Conservation (phyloP, 345 rosid species). For the Acer yangbiense region DNA sequence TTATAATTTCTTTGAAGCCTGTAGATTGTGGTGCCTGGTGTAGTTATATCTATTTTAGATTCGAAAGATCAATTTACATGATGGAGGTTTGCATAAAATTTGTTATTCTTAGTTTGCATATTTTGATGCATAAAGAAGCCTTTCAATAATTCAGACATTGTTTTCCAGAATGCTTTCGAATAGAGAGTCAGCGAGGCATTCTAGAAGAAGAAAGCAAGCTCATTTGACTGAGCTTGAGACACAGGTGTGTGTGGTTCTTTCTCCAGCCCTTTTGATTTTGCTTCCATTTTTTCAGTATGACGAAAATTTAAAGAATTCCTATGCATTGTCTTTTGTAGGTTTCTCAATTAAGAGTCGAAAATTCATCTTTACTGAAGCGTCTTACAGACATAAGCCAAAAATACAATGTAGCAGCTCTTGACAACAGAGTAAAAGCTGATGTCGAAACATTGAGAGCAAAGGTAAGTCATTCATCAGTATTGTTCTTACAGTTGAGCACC, state of each 20-base stretch:
- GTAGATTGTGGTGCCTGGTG: not conserved
- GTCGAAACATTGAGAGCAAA: slow-evolving; percentile 90
- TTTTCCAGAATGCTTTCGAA: too few species aligned
- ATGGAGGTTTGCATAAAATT: too few species aligned
- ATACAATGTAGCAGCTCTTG: slow-evolving; percentile 74
- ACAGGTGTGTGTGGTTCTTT: too few species aligned
- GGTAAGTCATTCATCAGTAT: slow-evolving; percentile 38
- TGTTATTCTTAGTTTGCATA: too few species aligned
- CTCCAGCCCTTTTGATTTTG: too few species aligned
- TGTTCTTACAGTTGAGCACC: slow-evolving; percentile 4
- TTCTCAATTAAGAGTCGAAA: slow-evolving; percentile 80
- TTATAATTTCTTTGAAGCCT: not conserved
- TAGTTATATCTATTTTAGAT: not conserved
- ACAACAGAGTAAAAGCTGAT: slow-evolving; percentile 92
- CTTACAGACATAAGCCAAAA: slow-evolving; percentile 72
- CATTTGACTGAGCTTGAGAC: too few species aligned
- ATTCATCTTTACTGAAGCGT: slow-evolving; percentile 62
- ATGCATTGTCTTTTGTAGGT: slow-evolving; percentile 50
- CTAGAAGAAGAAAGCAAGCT: too few species aligned
- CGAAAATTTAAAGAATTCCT: too few species aligned
- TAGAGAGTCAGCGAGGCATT: too few species aligned
- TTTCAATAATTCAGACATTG: too few species aligned
- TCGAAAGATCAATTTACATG: not conserved
- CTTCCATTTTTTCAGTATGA: too few species aligned
- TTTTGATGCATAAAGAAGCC: too few species aligned